A percentile compares a stretch with the other conserved stretches of the same genome.
Conservation (phyloP, 352 stramenopile genomes). For the Lagenidium giganteum region DNA sequence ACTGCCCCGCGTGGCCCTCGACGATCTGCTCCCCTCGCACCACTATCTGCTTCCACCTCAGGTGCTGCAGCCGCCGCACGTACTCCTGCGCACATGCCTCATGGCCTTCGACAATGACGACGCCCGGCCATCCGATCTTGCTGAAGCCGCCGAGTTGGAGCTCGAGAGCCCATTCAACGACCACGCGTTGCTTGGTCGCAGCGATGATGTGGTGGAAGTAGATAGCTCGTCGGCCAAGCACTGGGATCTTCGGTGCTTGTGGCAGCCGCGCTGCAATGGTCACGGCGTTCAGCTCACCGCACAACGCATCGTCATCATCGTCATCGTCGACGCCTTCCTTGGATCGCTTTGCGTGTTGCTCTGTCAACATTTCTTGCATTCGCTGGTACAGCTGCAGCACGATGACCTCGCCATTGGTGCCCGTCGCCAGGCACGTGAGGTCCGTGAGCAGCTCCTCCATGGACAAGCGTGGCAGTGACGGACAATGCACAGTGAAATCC, state of each 20-base stretch:
- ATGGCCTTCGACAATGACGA: conserved; percentile 67
- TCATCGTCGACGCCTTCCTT: too few species aligned
- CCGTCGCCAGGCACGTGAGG: conserved; percentile 24
- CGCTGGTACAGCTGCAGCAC: conserved; percentile 60
- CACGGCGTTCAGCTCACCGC: too few species aligned
- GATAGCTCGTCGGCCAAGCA: conserved; percentile 63
- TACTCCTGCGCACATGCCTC: conserved; percentile 60
- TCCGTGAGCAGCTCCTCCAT: conserved; percentile 36
- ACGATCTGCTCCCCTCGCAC: conserved; percentile 73
- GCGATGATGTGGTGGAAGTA: conserved; percentile 87
- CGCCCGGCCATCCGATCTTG: conserved; percentile 81
- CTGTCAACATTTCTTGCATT: conserved; percentile 44
- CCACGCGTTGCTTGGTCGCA: conserved; percentile 54
- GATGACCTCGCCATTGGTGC: conserved; percentile 34
- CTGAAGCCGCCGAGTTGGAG: conserved; percentile 59
- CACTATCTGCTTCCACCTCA: conserved; percentile 79
- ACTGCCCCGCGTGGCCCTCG: not conserved
- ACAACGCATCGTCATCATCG: too few species aligned
- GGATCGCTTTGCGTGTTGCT: too few species aligned
- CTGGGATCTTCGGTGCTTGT: not conserved
- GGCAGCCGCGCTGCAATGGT: too few species aligned
- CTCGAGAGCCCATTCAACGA: conserved; percentile 70
- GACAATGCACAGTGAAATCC: conserved; percentile 44
- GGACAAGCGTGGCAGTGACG: conserved; percentile 28
- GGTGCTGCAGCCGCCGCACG: conserved; percentile 60